Evolutionary conservation across 495 filamentous ascomycete genomes (phyloP), one percentile per base, ranked within the genome.

Genomic region (Neurospora tetrasperma): DNA sequence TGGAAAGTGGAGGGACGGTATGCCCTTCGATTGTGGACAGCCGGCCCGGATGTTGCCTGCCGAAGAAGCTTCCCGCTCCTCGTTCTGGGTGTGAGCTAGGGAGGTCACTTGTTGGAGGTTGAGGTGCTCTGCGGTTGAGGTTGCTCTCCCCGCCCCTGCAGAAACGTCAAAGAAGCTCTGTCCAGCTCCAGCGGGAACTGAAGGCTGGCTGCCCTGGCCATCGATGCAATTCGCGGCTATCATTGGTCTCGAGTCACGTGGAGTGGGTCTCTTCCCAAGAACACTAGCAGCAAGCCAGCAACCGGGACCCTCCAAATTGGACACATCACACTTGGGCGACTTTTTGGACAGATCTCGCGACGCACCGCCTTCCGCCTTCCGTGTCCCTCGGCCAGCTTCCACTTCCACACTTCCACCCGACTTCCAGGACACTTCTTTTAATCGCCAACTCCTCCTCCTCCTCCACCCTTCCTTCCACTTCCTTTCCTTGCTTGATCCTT

Each of bases 291-390:
- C 48, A 59, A 59, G 20, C 48, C 20, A 59, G 20, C 48, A 59
- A 59, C 48, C 48, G 54, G 54, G 54, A 66, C 54, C 54, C 54
- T 81, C 76, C 81, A 80, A 84, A 83, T 85, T 84, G 84, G 84
- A 85, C 84, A 86, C 84, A 85, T 86, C 82, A 80, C 78, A 82
- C 27, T 66, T 66, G 79, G 79, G 82, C 80, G 74, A 75, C 77
- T 81, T 83, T 83, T 83, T 82, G 81, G 84, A 82, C 83, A 85
- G 82, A 86, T 86, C 81, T 81, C 74, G 77, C 75, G 76, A 76
- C 79, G 75, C 73, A 66, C 74, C 79, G 75, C 82, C 77, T 79
- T 80, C 78, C 68, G 73, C 76, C 79, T 76, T 75, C 77, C 78
- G 77, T 80, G 77, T 80, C 75, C 78, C 76, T 76, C 42, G 59